Evolutionary conservation across 139 green algal species (phyloP).

Genomic region (Coelastrella sp.): DNA sequence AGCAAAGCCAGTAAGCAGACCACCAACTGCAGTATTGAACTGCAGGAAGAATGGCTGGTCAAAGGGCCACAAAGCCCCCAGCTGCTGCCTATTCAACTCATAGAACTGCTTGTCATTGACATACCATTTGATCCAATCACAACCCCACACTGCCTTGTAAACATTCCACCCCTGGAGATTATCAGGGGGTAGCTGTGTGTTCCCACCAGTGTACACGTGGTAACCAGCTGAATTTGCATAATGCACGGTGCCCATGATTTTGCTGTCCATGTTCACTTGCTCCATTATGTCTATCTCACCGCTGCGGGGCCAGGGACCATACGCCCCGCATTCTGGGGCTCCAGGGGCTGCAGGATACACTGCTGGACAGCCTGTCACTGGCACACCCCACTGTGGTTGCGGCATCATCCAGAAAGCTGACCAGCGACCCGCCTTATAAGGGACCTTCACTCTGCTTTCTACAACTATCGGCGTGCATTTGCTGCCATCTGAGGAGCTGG

Average conservation of each 20-base stretch:
- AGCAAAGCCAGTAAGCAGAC: neutral
- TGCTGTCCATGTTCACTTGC: neutral
- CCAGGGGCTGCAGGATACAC: neutral
- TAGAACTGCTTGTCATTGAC: neutral
- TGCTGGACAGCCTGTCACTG: neutral
- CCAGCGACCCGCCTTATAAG: neutral
- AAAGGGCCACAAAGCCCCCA: neutral
- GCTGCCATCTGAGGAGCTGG: neutral
- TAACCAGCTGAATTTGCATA: neutral
- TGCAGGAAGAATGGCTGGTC: constrained; percentile 1
- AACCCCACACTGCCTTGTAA: neutral
- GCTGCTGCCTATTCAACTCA: neutral
- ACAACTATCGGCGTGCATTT: neutral
- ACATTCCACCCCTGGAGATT: neutral
- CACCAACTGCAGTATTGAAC: neutral
- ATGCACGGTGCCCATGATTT: neutral
- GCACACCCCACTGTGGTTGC: neutral
- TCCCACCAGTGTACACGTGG: neutral
- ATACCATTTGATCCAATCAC: neutral
- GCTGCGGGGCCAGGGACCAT: neutral
- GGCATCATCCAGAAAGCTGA: constrained; percentile 18
- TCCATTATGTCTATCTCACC: constrained; percentile 18
- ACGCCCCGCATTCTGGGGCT: neutral
- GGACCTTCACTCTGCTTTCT: neutral
- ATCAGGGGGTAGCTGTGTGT: neutral